Evolutionary conservation across 495 filamentous ascomycete species (phyloP).

Genomic region (Aspergillus ostianus): DNA sequence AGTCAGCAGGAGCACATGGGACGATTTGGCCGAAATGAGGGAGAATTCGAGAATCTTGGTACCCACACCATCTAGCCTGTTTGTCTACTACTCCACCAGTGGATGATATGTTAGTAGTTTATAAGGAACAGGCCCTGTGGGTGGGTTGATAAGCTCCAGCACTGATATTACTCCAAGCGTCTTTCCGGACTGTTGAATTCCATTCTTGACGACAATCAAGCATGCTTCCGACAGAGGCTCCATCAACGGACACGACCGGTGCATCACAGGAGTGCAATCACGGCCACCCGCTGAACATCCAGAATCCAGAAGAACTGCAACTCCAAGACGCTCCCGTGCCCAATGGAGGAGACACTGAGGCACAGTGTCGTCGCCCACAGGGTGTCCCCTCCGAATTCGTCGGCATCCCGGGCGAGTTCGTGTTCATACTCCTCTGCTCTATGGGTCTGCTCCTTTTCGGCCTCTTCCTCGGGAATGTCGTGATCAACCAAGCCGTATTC

Average conservation of each 20-base stretch:
- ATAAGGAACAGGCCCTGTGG: not conserved
- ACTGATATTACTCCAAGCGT: not conserved
- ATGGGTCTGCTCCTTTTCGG: conserved; percentile 44
- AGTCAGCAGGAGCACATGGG: not conserved
- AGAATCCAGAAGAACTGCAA: not conserved
- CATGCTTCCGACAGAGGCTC: not conserved
- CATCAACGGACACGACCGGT: not conserved
- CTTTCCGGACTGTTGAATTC: not conserved
- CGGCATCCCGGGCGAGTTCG: conserved; percentile 25
- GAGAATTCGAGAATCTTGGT: too few species aligned
- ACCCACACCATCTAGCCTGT: not conserved
- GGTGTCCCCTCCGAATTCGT: not conserved
- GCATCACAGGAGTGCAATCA: not conserved
- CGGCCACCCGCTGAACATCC: not conserved
- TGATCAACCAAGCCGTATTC: conserved; percentile 37
- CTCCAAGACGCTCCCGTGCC: not conserved
- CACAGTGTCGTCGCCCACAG: not conserved
- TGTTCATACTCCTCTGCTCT: conserved; percentile 44
- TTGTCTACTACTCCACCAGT: not conserved
- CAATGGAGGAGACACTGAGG: not conserved
- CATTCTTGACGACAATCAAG: conserved; percentile 1
- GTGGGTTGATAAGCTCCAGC: not conserved
- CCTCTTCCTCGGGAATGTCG: conserved; percentile 40
- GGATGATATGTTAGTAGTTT: not conserved
- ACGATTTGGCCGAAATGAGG: not conserved